These are phyloP conservation scores for Alternaria sp. DNA, from an alignment of 2,329 filamentous ascomycete species.

Conservation along the genomic window DNA sequence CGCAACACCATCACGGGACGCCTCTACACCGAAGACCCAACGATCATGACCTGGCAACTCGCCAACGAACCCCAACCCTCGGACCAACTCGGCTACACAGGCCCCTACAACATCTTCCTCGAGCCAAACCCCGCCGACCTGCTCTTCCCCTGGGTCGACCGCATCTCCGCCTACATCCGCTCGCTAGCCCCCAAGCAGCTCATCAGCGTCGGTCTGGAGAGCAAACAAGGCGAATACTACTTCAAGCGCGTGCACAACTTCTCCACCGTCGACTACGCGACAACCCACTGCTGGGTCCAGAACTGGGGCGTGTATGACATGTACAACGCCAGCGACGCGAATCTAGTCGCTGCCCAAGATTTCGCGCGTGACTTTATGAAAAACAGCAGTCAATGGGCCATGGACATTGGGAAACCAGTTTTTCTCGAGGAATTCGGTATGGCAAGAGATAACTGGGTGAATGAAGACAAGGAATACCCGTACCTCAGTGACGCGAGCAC, in stretches of 20 bases:
- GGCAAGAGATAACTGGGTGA: constrained; percentile 51
- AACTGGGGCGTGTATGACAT: constrained; percentile 52
- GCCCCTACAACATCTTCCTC: constrained; percentile 35
- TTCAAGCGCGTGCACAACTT: constrained; percentile 49
- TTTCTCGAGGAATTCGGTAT: constrained; percentile 52
- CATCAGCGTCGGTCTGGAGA: constrained; percentile 48
- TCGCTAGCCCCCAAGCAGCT: constrained; percentile 46
- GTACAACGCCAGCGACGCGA: constrained; percentile 42
- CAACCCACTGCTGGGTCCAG: constrained; percentile 50
- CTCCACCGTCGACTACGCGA: constrained; percentile 48
- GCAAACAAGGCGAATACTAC: constrained; percentile 50
- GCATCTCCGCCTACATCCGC: constrained; percentile 48
- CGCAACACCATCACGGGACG: constrained; percentile 48
- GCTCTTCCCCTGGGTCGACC: constrained; percentile 47
- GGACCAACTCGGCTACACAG: constrained; percentile 32
- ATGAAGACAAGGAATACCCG: constrained; percentile 44
- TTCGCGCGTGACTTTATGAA: constrained; percentile 45
- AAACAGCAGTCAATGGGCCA: constrained; percentile 41
- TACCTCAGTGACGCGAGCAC: constrained; percentile 46
- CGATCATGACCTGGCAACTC: constrained; percentile 52
- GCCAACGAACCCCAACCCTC: constrained; percentile 50
- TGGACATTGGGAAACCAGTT: constrained; percentile 48
- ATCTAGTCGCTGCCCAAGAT: constrained; percentile 42
- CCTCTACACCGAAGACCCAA: constrained; percentile 46
- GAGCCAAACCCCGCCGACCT: constrained; percentile 40